Evolutionary conservation across 1,284 basidiomycete genomes (phyloP).

Genomic region (Cystobasidiaceae sp.): DNA sequence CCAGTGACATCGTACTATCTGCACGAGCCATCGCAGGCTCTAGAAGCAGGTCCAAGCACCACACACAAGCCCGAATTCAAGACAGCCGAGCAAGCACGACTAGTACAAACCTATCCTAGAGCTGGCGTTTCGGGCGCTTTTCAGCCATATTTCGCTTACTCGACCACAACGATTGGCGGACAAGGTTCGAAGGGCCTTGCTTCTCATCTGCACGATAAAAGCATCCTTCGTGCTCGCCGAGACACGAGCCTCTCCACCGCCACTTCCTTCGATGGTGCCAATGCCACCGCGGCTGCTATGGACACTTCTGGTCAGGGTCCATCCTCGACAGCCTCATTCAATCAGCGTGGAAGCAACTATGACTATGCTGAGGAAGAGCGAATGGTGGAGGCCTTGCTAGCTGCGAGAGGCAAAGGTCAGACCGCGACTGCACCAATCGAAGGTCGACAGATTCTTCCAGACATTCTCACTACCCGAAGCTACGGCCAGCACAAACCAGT

Average conservation of each 20-base stretch:
- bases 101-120: slow-evolving; percentile 15
- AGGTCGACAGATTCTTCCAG: slow-evolving; percentile 9
- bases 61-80: slow-evolving; percentile 3
- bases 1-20: slow-evolving; percentile 28
- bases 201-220: not conserved
- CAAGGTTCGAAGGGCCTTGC: not conserved
- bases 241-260: slow-evolving; percentile 55
- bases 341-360: slow-evolving; percentile 59
- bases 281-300: not conserved
- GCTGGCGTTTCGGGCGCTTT: slow-evolving; percentile 10
- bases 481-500: slow-evolving; percentile 10
- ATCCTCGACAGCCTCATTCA: slow-evolving; percentile 42
- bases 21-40: slow-evolving; percentile 4
- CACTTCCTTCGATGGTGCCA: slow-evolving; percentile 61
- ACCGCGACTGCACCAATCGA: slow-evolving; percentile 1
- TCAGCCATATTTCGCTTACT: slow-evolving; percentile 29
- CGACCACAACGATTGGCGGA: slow-evolving; percentile 7
- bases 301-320: not conserved
- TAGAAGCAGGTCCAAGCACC: not conserved
- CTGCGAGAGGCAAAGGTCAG: slow-evolving; percentile 27
- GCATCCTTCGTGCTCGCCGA: slow-evolving; percentile 21
- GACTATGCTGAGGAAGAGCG: slow-evolving; percentile 68
- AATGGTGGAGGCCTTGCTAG: slow-evolving; percentile 34
- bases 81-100: not conserved
- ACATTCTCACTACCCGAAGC: not conserved